Conservation (phyloP, 2,329 filamentous ascomycete species). For the Apiospora arundinis region DNA sequence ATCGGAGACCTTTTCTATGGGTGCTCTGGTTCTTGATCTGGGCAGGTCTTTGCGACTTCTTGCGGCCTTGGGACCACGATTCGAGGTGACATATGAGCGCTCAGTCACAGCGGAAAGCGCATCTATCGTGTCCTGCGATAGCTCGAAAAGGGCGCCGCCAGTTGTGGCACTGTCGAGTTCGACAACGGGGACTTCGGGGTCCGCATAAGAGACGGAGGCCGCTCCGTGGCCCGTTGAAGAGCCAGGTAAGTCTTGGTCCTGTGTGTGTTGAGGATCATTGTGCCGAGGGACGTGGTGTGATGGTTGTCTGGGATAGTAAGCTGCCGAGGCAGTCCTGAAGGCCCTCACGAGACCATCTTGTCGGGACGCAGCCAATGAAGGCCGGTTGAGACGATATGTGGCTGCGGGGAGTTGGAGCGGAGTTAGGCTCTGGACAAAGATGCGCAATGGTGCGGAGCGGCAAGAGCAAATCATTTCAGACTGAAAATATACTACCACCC, state of each 20-base stretch:
- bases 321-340: conserved; percentile 33
- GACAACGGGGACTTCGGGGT: conserved; percentile 26
- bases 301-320: conserved; percentile 28
- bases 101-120: conserved; percentile 32
- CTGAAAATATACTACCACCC: conserved; percentile 33
- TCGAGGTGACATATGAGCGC: background rate
- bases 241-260: conserved; percentile 13
- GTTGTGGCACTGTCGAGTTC: conserved; percentile 32
- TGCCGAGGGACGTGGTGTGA: conserved; percentile 7
- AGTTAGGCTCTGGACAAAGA: conserved; percentile 55
- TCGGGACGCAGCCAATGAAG: conserved; percentile 22
- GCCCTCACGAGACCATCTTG: conserved; percentile 26
- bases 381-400: conserved; percentile 22
- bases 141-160: conserved; percentile 40
- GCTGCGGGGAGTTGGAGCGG: conserved; percentile 34
- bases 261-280: background rate
- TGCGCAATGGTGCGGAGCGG: conserved; percentile 50
- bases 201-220: conserved; percentile 18
- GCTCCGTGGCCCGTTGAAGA: background rate
- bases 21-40: background rate
- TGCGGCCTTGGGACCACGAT: background rate
- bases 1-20: background rate
- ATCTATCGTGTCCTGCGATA: conserved; percentile 45
- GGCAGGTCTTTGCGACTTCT: background rate
- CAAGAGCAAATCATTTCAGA: conserved; percentile 53